These are phyloP conservation scores for Kazachstania psychrophila DNA, from an alignment of 805 yeast species.

Conservation along the genomic window DNA sequence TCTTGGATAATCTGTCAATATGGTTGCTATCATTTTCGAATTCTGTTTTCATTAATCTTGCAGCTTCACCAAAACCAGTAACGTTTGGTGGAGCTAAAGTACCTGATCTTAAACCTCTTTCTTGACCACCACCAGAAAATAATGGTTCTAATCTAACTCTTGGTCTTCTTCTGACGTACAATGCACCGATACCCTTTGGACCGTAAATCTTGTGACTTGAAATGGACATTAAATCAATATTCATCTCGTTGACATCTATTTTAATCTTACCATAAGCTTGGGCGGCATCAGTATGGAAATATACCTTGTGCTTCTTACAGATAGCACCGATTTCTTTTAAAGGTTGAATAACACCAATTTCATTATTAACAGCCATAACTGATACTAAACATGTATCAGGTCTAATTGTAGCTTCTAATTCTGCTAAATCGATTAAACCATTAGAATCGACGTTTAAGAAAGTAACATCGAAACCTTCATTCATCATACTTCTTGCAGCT, in stretches of 20 bases:
- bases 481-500: conserved; percentile 88
- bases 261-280: conserved; percentile 95
- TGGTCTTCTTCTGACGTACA: conserved; percentile 93
- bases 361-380: conserved; percentile 95
- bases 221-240: conserved; percentile 86
- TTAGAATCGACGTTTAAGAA: conserved; percentile 75
- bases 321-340: conserved; percentile 84
- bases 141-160: conserved; percentile 94
- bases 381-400: conserved; percentile 88
- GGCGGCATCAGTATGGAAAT: conserved; percentile 96
- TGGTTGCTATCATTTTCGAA: conserved; percentile 64
- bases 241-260: conserved; percentile 84
- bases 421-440: conserved; percentile 72
- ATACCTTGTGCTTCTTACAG: conserved; percentile 80
- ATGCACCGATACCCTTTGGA: conserved; percentile 95
- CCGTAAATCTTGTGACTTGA: conserved; percentile 97
- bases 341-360: conserved; percentile 96
- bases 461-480: conserved; percentile 94
- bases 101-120: conserved; percentile 94
- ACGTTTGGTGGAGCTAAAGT: conserved; percentile 95
- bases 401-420: conserved; percentile 72
- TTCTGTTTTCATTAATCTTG: conserved; percentile 70
- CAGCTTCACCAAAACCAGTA: conserved; percentile 96
- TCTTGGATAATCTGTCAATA: conserved; percentile 61
- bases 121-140: conserved; percentile 97